Evolutionary conservation across 2,329 filamentous ascomycete genomes (phyloP), one percentile per base, ranked within the genome.

Genomic region (Alternaria gaisen): DNA sequence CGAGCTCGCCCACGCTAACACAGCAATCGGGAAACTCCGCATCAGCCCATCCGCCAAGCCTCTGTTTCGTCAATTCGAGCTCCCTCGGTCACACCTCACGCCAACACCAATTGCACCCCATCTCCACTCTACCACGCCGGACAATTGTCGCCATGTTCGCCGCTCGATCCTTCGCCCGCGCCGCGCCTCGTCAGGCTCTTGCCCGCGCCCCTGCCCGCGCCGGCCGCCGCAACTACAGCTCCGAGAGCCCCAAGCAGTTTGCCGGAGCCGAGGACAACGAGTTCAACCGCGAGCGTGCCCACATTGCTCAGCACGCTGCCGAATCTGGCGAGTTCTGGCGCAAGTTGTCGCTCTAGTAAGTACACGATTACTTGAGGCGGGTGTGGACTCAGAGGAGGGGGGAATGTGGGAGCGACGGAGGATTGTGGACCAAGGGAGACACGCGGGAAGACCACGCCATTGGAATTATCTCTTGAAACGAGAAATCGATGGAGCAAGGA

Each of bases 311-410:
- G 74, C 95, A 99, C 82, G 95, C 95, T 76, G 88, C 85, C 71
- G 86, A 87, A 77, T 95, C 92, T 71, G 91, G 90, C 81, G 94
- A 93, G 76, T 88, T 97, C 76, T 99, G 95, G 95, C 90, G 88
- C 82, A 98, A 96, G 87, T 90, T 98, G 75, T 95, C 93, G 68
- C 86, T 97, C 85, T 98, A 92, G 94, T 97, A 92, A 83, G 91
- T 70, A 56, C 44, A 24, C 47, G 42, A 36, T 24, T 26, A 32
- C 56, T 59, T 46, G 44, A 28, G 30, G 46, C 46, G 30, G 30
- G 20, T 36, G 22, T 14, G 26, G 50, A 26, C 9, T 20, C 32
- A 22, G 53, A 56, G 36, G 36, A 30, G 34, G 38, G n/a, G 26
- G 43, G 18, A 30, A 16, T 26, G 34, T 7, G 32, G 9, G 43